Percentiles rank a stretch among this genome's conserved stretches.
These are phyloP conservation scores for Piper longum DNA, from an alignment of 164 flowering plant genomes.

Conservation along the genomic window DNA sequence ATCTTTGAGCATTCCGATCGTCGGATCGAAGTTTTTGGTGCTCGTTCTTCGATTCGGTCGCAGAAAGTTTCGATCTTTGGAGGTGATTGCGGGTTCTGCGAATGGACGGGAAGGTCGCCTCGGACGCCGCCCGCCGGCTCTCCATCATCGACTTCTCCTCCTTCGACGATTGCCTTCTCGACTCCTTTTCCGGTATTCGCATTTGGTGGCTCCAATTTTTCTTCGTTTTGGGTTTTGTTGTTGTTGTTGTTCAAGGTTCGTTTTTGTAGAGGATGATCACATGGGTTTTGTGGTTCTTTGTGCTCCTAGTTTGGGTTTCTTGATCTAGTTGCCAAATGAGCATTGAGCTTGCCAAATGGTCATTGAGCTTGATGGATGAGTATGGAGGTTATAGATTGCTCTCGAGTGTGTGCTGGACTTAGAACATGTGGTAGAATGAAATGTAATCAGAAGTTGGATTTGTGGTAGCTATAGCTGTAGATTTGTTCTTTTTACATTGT, in stretches of 20 bases:
- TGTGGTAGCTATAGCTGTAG: no score
- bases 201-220: neutral
- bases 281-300: neutral
- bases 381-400: no score
- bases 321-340: neutral
- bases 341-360: no score
- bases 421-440: no score
- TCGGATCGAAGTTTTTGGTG: no score
- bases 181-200: neutral
- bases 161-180: slow-evolving; percentile 5
- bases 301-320: neutral
- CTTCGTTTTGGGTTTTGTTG: neutral
- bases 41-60: no score
- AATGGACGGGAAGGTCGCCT: slow-evolving; percentile 2
- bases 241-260: neutral
- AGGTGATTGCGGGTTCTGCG: no score
- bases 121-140: slow-evolving; percentile 1
- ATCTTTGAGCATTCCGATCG: no score
- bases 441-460: no score
- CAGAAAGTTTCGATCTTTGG: no score
- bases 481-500: no score
- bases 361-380: neutral
- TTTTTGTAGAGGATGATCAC: neutral
- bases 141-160: slow-evolving; percentile 7
- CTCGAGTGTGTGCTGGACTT: no score